These are phyloP conservation scores for Astrocystis sublimbata DNA, from an alignment of 495 filamentous ascomycete genomes.

Conservation along the genomic window DNA sequence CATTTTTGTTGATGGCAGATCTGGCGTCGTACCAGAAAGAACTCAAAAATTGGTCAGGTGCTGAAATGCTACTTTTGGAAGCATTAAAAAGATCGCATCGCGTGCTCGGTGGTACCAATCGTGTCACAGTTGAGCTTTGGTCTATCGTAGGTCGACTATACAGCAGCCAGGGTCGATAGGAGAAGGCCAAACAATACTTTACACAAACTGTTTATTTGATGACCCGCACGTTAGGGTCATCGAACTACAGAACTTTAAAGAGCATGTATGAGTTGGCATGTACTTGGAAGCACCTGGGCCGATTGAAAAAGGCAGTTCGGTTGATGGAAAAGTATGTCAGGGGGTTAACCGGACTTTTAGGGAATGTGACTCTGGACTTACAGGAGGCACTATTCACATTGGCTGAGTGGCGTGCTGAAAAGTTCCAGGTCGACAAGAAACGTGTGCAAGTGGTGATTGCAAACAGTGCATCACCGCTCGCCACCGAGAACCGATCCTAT, in stretches of 20 bases:
- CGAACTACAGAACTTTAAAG: not conserved
- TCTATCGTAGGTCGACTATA: no score
- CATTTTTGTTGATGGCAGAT: no score
- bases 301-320: not conserved
- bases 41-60: no score
- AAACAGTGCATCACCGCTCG: not conserved
- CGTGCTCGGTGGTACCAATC: no score
- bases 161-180: no score
- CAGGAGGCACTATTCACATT: not conserved
- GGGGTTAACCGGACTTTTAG: not conserved
- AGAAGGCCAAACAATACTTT: conserved; percentile 35
- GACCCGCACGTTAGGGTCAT: not conserved
- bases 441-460: not conserved
- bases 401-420: not conserved
- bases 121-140: no score
- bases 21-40: no score
- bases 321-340: not conserved
- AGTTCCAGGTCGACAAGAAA: not conserved
- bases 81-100: no score
- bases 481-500: not conserved
- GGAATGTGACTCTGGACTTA: not conserved
- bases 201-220: conserved; percentile 23
- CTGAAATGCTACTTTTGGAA: no score
- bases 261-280: conserved; percentile 14
- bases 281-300: not conserved